phyloP scores from a whole-genome alignment of 2,329 filamentous ascomycete genomes.

The Paecilomyces sp. region DNA sequence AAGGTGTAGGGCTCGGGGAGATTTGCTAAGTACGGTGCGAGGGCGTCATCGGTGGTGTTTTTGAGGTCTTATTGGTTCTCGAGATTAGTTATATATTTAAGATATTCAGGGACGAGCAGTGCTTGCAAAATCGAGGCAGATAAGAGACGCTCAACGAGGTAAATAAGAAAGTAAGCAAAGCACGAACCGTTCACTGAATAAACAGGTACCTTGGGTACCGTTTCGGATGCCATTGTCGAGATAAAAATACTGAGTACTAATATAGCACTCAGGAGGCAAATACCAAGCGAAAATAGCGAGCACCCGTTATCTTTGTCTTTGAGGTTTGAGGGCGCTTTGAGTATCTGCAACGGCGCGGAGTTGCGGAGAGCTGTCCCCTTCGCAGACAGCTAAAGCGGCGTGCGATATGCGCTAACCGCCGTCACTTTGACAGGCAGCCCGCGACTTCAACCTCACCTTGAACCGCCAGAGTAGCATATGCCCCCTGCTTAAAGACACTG shows the following conservation, averaged over 20 bases:
- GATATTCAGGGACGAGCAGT: neutral
- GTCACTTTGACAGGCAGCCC: neutral
- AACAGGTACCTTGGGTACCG: conserved; percentile 34
- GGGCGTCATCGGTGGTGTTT: conserved; percentile 90
- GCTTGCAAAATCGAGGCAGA: neutral
- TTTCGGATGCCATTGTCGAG: conserved; percentile 19
- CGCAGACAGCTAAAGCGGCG: conserved; percentile 17
- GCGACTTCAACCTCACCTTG: conserved; percentile 9
- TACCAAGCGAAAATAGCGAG: neutral
- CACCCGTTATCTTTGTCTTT: neutral
- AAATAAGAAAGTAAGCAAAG: conserved; percentile 5
- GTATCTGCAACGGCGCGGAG: conserved; percentile 3
- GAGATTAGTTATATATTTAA: conserved; percentile 1
- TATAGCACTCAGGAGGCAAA: neutral
- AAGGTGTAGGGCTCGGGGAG: conserved; percentile 60
- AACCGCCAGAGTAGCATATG: conserved; percentile 4
- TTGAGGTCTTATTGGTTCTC: conserved; percentile 65
- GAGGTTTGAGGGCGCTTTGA: neutral
- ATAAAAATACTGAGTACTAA: neutral
- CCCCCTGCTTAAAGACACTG: neutral
- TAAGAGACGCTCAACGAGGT: neutral
- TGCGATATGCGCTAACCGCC: conserved; percentile 4
- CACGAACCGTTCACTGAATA: conserved; percentile 38
- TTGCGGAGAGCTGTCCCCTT: conserved; percentile 33
- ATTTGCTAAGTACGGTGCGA: conserved; percentile 86